Evolutionary conservation across 1,139 yeast species (phyloP).

Genomic region (Debaryomyces singareniensis): DNA sequence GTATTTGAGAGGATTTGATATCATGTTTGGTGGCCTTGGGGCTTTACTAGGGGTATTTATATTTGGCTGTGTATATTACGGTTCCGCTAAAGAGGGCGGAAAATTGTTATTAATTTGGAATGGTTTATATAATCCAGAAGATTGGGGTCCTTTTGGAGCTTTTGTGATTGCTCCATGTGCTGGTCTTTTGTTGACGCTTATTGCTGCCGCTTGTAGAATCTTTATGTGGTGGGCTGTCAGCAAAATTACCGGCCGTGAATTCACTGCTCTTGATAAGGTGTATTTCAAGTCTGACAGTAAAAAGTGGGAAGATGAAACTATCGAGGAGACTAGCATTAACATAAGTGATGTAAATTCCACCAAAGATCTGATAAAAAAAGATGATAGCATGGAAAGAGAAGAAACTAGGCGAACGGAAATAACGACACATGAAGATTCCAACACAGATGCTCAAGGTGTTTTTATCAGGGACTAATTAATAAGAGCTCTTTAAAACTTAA

Average conservation of each 20-base stretch:
- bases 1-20: conserved; percentile 75
- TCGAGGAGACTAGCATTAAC: too few species aligned
- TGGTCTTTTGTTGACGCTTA: conserved; percentile 54
- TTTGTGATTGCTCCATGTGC: conserved; percentile 89
- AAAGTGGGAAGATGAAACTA: too few species aligned
- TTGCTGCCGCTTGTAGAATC: conserved; percentile 48
- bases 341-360: too few species aligned
- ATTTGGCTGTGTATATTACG: conserved; percentile 77
- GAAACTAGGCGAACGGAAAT: too few species aligned
- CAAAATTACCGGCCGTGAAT: conserved; percentile 34
- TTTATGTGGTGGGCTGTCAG: conserved; percentile 28
- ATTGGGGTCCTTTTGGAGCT: conserved; percentile 95
- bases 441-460: too few species aligned
- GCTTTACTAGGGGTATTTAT: conserved; percentile 75
- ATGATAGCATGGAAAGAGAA: too few species aligned
- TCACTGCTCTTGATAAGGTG: conserved; percentile 56
- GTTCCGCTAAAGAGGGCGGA: conserved; percentile 72
- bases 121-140: conserved; percentile 69
- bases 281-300: too few species aligned
- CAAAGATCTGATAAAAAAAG: too few species aligned
- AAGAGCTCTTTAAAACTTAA: too few species aligned
- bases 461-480: too few species aligned
- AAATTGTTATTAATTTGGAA: conserved; percentile 61
- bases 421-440: too few species aligned
- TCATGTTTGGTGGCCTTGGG: conserved; percentile 78